phyloP scores from a whole-genome alignment of 2,329 filamentous ascomycete species.

The Elsinoe batatas region DNA sequence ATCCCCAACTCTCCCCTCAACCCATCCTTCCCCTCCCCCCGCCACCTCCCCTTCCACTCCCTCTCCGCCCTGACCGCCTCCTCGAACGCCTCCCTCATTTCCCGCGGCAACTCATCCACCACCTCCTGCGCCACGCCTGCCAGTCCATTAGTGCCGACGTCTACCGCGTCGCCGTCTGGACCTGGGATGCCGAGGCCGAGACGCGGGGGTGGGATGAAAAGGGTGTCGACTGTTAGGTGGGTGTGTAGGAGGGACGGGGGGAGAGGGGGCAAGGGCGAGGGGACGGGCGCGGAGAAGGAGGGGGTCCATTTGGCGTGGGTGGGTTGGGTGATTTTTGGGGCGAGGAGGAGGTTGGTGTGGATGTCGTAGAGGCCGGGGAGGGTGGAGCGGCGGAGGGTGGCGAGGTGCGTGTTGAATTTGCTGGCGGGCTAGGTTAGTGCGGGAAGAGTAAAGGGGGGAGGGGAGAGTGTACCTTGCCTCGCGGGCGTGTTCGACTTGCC shows the following conservation, averaged over 20 bases:
- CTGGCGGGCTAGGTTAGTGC: conserved; percentile 37
- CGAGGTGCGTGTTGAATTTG: conserved; percentile 71
- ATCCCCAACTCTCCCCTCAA: conserved; percentile 37
- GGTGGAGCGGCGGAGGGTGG: conserved; percentile 57
- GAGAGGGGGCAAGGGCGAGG: conserved; percentile 40
- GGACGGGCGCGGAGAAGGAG: conserved; percentile 34
- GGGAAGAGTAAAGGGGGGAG: conserved; percentile 12
- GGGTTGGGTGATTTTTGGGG: conserved; percentile 78
- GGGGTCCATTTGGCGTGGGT: conserved; percentile 77
- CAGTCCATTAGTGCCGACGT: conserved; percentile 46
- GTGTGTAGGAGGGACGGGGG: conserved; percentile 51
- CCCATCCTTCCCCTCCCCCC: conserved; percentile 52
- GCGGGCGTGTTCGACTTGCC: conserved; percentile 90
- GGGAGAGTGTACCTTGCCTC: conserved; percentile 65
- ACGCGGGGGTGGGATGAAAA: conserved; percentile 48
- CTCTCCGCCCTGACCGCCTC: conserved; percentile 54
- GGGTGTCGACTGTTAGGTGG: conserved; percentile 53
- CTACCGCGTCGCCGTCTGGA: conserved; percentile 42
- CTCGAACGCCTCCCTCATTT: conserved; percentile 65
- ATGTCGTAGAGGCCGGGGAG: conserved; percentile 77
- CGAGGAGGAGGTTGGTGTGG: conserved; percentile 87
- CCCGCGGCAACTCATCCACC: conserved; percentile 53
- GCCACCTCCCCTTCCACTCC: conserved; percentile 67
- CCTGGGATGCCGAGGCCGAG: conserved; percentile 52
- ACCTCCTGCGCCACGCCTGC: conserved; percentile 56